A percentile compares a stretch with the other conserved stretches of the same genome.
phyloP scores from a whole-genome alignment of 2,329 filamentous ascomycete genomes.

The Hymenoscyphus repandus region DNA sequence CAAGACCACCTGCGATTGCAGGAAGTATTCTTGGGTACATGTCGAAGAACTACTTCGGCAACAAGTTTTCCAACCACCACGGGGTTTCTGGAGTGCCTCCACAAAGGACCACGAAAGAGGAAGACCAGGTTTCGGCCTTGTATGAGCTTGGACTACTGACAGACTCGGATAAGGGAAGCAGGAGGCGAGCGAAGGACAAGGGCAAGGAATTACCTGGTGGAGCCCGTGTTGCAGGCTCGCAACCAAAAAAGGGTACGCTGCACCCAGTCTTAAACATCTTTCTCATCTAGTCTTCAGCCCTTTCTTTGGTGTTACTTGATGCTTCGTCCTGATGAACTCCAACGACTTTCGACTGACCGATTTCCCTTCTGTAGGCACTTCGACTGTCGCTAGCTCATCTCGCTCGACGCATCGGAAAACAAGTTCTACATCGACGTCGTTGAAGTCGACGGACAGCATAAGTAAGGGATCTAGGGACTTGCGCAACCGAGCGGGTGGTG shows the following conservation, averaged over 20 bases:
- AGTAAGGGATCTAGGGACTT: constrained; percentile 20
- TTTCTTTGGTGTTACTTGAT: background rate
- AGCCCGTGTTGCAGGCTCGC: constrained; percentile 28
- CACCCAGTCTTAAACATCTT: constrained; percentile 5
- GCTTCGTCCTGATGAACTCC: background rate
- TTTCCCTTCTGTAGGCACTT: constrained; percentile 10
- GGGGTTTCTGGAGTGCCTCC: background rate
- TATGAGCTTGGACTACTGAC: constrained; percentile 31
- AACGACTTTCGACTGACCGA: constrained; percentile 12
- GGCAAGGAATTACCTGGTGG: constrained; percentile 24
- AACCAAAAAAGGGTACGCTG: constrained; percentile 27
- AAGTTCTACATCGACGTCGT: constrained; percentile 9
- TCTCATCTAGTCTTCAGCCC: background rate
- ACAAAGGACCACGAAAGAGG: constrained; percentile 15
- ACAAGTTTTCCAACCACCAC: constrained; percentile 6
- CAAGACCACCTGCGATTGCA: background rate
- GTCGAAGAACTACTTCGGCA: constrained; percentile 26
- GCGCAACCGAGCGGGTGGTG: constrained; percentile 26
- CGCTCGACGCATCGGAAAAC: constrained; percentile 8
- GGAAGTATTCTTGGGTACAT: constrained; percentile 12
- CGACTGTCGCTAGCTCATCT: constrained; percentile 7
- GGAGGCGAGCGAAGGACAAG: constrained; percentile 26
- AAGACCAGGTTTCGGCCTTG: constrained; percentile 27
- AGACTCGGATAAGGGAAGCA: constrained; percentile 25
- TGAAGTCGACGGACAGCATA: constrained; percentile 11